Percentiles rank a stretch among this genome's conserved stretches.
These are phyloP conservation scores for Xylariomycetidae sp. DNA, from an alignment of 2,329 filamentous ascomycete genomes.

Conservation along the genomic window DNA sequence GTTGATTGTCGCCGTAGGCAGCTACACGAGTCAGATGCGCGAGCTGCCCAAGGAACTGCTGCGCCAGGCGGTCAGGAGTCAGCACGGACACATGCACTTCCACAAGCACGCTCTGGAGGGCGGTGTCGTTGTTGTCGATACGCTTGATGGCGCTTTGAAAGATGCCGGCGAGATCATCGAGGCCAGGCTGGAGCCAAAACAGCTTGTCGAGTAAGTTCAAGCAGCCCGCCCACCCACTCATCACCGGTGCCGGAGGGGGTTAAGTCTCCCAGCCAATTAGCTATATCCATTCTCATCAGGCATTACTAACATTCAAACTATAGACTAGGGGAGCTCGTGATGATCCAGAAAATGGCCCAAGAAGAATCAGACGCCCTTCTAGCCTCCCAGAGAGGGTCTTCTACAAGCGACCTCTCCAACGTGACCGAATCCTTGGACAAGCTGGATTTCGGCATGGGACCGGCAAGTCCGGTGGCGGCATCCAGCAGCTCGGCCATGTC, in stretches of 20 bases:
- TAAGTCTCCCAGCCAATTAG: no score
- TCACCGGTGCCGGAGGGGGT: no score
- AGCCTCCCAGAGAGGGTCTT: no score
- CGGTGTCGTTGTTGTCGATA: slow-evolving; percentile 67
- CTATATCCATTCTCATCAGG: neutral
- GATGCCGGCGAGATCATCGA: slow-evolving; percentile 86
- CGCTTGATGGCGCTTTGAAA: slow-evolving; percentile 70
- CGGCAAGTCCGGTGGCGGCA: no score
- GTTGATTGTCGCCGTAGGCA: slow-evolving; percentile 69
- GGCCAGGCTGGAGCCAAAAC: slow-evolving; percentile 65
- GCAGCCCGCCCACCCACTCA: no score
- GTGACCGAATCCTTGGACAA: slow-evolving; percentile 32
- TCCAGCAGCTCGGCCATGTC: slow-evolving; percentile 35
- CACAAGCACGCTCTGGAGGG: slow-evolving; percentile 64
- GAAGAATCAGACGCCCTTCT: slow-evolving; percentile 26
- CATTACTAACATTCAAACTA: neutral
- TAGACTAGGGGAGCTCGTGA: slow-evolving; percentile 72
- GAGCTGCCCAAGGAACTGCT: slow-evolving; percentile 79
- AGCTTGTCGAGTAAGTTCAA: slow-evolving; percentile 74
- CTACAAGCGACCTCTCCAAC: no score
- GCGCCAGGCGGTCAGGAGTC: slow-evolving; percentile 50
- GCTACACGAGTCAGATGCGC: slow-evolving; percentile 67
- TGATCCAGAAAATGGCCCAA: slow-evolving; percentile 45
- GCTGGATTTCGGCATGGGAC: no score
- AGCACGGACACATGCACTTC: slow-evolving; percentile 50